Percentiles rank a stretch among this genome's conserved stretches.
Conservation (phyloP, 2,329 filamentous ascomycete species). For the Exophiala sp. region DNA sequence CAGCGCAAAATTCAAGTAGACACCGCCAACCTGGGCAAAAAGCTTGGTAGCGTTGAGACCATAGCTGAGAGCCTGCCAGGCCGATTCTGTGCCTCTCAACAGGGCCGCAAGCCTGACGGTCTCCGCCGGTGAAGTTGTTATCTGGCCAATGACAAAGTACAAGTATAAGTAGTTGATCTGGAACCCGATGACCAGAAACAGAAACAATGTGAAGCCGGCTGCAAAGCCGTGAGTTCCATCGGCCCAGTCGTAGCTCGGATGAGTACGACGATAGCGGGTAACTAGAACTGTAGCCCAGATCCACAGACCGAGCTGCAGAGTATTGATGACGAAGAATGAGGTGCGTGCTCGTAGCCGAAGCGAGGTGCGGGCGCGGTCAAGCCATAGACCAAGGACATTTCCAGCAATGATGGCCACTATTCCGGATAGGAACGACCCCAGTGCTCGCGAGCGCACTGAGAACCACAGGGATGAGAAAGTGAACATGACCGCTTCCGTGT, state of each 20-base stretch:
- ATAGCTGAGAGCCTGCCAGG: constrained; percentile 67
- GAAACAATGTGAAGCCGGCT: constrained; percentile 58
- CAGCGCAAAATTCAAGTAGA: constrained; percentile 65
- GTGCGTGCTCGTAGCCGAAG: constrained; percentile 51
- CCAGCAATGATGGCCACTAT: constrained; percentile 60
- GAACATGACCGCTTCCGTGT: constrained; percentile 65
- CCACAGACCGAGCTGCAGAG: constrained; percentile 59
- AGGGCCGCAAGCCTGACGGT: constrained; percentile 63
- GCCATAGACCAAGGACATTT: constrained; percentile 58
- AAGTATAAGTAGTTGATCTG: constrained; percentile 69
- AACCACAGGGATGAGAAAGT: constrained; percentile 66
- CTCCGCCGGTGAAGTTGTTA: constrained; percentile 57
- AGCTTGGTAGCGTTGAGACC: constrained; percentile 57
- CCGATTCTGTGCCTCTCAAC: constrained; percentile 64
- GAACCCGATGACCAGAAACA: constrained; percentile 62
- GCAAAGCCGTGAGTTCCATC: constrained; percentile 53
- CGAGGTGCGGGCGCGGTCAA: constrained; percentile 53
- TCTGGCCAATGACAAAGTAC: constrained; percentile 64
- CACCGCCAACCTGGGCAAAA: constrained; percentile 59
- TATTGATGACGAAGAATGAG: constrained; percentile 44
- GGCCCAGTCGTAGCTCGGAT: constrained; percentile 61
- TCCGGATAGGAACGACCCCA: constrained; percentile 65
- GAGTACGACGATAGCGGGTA: constrained; percentile 52
- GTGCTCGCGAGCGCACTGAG: constrained; percentile 59
- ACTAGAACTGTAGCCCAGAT: constrained; percentile 63